A percentile compares a stretch with the other conserved stretches of the same genome.
Conservation (phyloP, 192 early-diverging fungal species). For the Coemansia sp. region DNA sequence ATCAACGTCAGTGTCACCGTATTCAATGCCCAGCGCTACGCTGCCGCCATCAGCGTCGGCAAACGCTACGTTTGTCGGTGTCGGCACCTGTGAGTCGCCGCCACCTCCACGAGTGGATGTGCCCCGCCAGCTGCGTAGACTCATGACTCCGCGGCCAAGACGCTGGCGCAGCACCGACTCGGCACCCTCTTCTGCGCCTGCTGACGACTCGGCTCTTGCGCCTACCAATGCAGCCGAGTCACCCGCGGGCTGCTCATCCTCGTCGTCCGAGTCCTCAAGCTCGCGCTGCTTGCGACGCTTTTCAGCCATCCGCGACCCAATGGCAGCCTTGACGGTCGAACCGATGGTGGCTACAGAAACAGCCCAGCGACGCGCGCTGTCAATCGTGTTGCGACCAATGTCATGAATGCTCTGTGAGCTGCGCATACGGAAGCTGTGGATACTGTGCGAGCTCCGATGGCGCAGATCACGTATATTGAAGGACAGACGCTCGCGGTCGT, state of each 20-base stretch:
- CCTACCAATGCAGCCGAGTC: not conserved
- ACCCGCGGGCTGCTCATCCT: slow-evolving; percentile 27
- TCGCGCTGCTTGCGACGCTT: slow-evolving; percentile 50
- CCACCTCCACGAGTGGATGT: slow-evolving; percentile 1
- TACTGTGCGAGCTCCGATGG: slow-evolving; percentile 48
- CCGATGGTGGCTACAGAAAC: slow-evolving; percentile 20
- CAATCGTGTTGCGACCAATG: slow-evolving; percentile 28
- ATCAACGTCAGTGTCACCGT: not conserved
- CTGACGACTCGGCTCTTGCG: not conserved
- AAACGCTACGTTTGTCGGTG: slow-evolving; percentile 2
- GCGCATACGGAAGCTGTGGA: slow-evolving; percentile 51
- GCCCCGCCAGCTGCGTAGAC: slow-evolving; percentile 47
- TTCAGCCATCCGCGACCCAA: slow-evolving; percentile 37
- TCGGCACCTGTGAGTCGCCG: slow-evolving; percentile 4
- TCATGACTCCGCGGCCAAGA: slow-evolving; percentile 36
- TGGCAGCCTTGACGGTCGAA: slow-evolving; percentile 17
- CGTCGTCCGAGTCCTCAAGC: slow-evolving; percentile 52
- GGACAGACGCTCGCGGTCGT: slow-evolving; percentile 53
- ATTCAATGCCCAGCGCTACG: slow-evolving; percentile 5
- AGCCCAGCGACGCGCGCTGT: slow-evolving; percentile 28
- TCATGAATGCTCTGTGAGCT: slow-evolving; percentile 48
- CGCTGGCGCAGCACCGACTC: slow-evolving; percentile 33
- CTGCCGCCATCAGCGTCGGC: not conserved
- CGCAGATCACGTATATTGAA: slow-evolving; percentile 45
- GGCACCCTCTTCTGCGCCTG: slow-evolving; percentile 1